A percentile compares a stretch with the other conserved stretches of the same genome.
These are phyloP conservation scores for Arabidopsis arenosa DNA, from an alignment of 345 rosid species.

Conservation along the genomic window DNA sequence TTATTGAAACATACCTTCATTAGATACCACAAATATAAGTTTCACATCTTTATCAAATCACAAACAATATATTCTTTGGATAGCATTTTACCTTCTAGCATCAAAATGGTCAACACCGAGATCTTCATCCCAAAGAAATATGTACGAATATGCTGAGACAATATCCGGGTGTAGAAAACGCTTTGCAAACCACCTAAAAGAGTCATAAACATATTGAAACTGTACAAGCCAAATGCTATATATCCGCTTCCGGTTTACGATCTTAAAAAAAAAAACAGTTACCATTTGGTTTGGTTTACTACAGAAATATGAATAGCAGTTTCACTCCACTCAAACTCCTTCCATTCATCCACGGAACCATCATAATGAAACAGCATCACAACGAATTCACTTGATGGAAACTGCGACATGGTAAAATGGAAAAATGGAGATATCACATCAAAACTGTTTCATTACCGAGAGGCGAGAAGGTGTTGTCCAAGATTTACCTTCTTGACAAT, in stretches of 20 bases:
- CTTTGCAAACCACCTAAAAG: slow-evolving; percentile 88
- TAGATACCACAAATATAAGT: slow-evolving; percentile 14
- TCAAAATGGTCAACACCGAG: slow-evolving; percentile 52
- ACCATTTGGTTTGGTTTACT: slow-evolving; percentile 86
- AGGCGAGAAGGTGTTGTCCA: neutral
- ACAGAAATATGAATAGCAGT: slow-evolving; percentile 72
- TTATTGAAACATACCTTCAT: slow-evolving; percentile 72
- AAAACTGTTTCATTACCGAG: slow-evolving; percentile 12
- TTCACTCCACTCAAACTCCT: slow-evolving; percentile 65
- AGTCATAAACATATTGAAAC: neutral
- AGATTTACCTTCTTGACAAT: slow-evolving; percentile 69
- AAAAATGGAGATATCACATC: slow-evolving; percentile 5
- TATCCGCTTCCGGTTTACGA: neutral
- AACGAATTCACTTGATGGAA: slow-evolving; percentile 57
- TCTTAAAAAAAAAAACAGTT: neutral
- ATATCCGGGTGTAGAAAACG: slow-evolving; percentile 67
- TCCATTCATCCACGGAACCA: slow-evolving; percentile 75
- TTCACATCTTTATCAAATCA: slow-evolving; percentile 11
- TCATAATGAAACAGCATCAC: slow-evolving; percentile 89
- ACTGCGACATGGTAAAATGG: slow-evolving; percentile 52
- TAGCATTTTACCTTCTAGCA: slow-evolving; percentile 39
- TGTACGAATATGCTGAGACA: slow-evolving; percentile 46
- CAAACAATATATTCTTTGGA: neutral
- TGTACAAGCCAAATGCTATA: neutral
- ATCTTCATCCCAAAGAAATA: slow-evolving; percentile 59